These are phyloP conservation scores for Jacaranda mimosifolia DNA, from an alignment of 257 asterid species.

Conservation along the genomic window DNA sequence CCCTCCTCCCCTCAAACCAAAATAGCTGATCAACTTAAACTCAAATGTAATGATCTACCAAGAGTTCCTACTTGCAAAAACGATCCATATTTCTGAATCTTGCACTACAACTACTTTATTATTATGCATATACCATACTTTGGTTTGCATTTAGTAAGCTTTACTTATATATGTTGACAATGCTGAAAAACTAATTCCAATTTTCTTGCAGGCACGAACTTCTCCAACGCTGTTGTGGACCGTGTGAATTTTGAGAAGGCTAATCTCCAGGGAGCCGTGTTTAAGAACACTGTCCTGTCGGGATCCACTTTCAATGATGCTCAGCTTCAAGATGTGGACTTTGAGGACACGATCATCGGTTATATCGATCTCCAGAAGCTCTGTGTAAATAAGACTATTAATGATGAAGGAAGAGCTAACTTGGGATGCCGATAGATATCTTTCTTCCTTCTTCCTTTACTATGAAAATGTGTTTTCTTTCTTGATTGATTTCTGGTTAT, in stretches of 20 bases:
- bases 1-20: not conserved
- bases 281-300: conserved; percentile 84
- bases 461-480: not conserved
- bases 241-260: conserved; percentile 90
- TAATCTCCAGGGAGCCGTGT: conserved; percentile 77
- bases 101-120: too few relatives aligned
- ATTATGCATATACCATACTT: too few relatives aligned
- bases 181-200: not conserved
- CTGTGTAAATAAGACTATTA: conserved; percentile 74
- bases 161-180: not conserved
- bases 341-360: conserved; percentile 93
- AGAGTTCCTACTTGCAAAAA: too few relatives aligned
- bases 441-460: not conserved
- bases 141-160: too few relatives aligned
- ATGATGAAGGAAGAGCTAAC: conserved; percentile 67
- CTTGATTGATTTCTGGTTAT: not conserved
- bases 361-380: conserved; percentile 91
- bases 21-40: not conserved
- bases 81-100: too few relatives aligned
- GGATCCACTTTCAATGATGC: conserved; percentile 89
- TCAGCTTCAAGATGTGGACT: conserved; percentile 78
- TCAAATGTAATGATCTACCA: too few relatives aligned
- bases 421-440: conserved; percentile 76
- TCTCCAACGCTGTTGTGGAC: conserved; percentile 93
- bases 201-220: conserved; percentile 70